Evolutionary conservation across 768 basidiomycete genomes (phyloP).

Genomic region (Nidula microcarpa): DNA sequence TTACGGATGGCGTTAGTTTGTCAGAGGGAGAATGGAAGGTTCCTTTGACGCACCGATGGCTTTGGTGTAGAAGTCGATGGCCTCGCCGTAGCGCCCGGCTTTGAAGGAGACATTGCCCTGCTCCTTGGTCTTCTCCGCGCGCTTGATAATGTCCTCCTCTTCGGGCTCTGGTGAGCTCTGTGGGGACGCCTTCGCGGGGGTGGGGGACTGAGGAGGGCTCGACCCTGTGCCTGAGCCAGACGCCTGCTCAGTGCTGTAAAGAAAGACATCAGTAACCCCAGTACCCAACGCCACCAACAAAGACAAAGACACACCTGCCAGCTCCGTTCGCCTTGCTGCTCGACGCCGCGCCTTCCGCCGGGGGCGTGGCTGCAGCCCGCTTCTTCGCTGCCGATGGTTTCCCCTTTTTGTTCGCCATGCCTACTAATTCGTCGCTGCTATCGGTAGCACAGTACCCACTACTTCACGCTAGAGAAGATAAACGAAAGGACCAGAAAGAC

Average conservation of each 20-base stretch:
- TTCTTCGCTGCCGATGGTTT: constrained; percentile 8
- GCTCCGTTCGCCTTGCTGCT: not conserved
- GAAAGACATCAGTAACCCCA: not conserved
- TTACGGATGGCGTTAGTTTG: not conserved
- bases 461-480: too few species aligned
- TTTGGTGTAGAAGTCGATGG: constrained; percentile 71
- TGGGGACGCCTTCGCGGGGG: constrained; percentile 9
- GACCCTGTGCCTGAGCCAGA: constrained; percentile 11
- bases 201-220: constrained; percentile 12
- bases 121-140: constrained; percentile 68
- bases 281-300: not conserved
- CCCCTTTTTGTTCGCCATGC: constrained; percentile 5
- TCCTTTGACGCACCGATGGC: constrained; percentile 54
- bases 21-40: constrained; percentile 5
- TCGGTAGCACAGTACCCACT: too few species aligned
- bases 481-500: too few species aligned
- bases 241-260: constrained; percentile 2
- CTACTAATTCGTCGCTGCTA: too few species aligned
- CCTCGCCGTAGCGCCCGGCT: constrained; percentile 56
- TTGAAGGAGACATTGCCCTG: constrained; percentile 77
- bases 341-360: not conserved
- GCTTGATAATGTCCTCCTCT: constrained; percentile 35
- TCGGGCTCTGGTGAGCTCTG: constrained; percentile 17
- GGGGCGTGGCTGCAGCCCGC: constrained; percentile 1
- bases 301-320: constrained; percentile 4